Evolutionary conservation across 768 basidiomycete genomes (phyloP).

Genomic region (Clitopilus hobsonii): DNA sequence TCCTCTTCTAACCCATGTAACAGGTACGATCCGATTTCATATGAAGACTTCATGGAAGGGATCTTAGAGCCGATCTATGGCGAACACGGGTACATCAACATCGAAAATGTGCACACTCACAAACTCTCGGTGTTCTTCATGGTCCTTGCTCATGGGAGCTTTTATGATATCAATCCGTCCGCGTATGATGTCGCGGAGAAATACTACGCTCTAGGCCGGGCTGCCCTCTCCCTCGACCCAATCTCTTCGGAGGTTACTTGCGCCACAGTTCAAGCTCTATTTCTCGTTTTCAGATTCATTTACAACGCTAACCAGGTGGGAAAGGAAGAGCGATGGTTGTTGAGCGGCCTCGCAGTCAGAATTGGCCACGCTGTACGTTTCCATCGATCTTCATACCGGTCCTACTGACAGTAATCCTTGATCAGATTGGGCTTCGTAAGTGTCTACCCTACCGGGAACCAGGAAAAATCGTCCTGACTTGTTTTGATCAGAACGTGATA

Average conservation of each 20-base stretch:
- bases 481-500: conserved; percentile 40
- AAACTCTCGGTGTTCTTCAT: conserved; percentile 50
- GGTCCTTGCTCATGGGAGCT: conserved; percentile 40
- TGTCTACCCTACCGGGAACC: conserved; percentile 1
- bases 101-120: conserved; percentile 38
- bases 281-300: conserved; percentile 36
- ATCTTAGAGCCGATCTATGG: conserved; percentile 42
- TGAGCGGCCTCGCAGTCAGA: conserved; percentile 38
- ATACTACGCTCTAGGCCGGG: conserved; percentile 44
- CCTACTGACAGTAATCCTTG: neutral
- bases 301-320: conserved; percentile 36
- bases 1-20: neutral
- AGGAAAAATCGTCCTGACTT: neutral
- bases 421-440: conserved; percentile 50
- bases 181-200: conserved; percentile 27
- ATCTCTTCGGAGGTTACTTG: conserved; percentile 39
- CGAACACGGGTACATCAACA: conserved; percentile 19
- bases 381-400: conserved; percentile 2
- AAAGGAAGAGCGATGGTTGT: conserved; percentile 44
- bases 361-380: conserved; percentile 39
- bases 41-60: conserved; percentile 33
- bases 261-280: conserved; percentile 43
- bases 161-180: conserved; percentile 35
- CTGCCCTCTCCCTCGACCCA: conserved; percentile 41
- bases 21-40: conserved; percentile 43